Evolutionary conservation across 2,329 filamentous ascomycete genomes (phyloP).

Genomic region (Ophidiomyces ophidiicola): DNA sequence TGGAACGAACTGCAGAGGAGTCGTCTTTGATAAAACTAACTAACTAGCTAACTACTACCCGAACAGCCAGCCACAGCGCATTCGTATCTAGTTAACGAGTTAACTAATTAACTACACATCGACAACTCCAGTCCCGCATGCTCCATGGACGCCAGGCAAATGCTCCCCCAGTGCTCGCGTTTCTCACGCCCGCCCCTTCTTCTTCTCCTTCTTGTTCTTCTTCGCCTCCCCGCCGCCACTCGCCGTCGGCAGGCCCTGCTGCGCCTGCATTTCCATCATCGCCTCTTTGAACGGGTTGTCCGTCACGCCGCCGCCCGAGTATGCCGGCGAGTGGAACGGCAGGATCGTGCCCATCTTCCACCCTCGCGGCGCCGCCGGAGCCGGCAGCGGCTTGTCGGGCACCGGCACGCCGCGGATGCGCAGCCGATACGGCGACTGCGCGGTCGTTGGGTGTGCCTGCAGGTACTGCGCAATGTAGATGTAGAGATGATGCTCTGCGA

Average conservation of each 20-base stretch:
- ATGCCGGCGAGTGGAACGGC: constrained; percentile 74
- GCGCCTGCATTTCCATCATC: constrained; percentile 76
- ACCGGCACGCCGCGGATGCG: constrained; percentile 62
- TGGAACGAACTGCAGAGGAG: no score
- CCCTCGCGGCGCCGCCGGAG: constrained; percentile 65
- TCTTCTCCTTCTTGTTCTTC: constrained; percentile 41
- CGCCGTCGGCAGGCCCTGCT: constrained; percentile 37
- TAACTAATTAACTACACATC: no score
- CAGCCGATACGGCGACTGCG: constrained; percentile 56
- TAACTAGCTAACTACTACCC: no score
- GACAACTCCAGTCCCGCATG: no score
- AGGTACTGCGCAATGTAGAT: constrained; percentile 67
- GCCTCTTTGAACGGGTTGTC: constrained; percentile 95
- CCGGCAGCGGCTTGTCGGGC: constrained; percentile 54
- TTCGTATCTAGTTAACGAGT: no score
- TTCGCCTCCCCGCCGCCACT: constrained; percentile 28
- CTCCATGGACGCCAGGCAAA: not conserved
- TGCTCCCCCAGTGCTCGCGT: not conserved
- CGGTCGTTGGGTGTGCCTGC: constrained; percentile 62
- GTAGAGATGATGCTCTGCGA: constrained; percentile 68
- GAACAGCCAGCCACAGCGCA: no score
- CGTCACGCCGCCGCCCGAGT: constrained; percentile 84
- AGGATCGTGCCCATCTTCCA: constrained; percentile 82
- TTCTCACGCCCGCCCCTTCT: constrained; percentile 33
- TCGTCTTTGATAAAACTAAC: no score